Evolutionary conservation across 2,329 filamentous ascomycete species (phyloP).

Genomic region (Delphinella strobiligena): DNA sequence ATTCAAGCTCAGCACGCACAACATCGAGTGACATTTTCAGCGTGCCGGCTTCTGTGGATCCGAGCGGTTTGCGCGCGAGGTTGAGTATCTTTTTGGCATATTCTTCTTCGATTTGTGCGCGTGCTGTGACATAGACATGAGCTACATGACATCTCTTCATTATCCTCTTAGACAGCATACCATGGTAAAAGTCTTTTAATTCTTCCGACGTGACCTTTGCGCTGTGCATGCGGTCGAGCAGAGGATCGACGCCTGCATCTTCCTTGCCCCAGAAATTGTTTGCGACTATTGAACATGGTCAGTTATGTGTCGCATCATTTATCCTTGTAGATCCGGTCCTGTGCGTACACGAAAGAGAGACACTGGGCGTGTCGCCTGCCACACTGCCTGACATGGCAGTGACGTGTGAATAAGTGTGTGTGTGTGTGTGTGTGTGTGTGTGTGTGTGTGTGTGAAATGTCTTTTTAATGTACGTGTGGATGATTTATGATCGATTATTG

Average conservation of each 20-base stretch:
- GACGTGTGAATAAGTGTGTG: background rate
- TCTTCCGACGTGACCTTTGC: constrained; percentile 94
- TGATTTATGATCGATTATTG: background rate
- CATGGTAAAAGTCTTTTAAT: constrained; percentile 76
- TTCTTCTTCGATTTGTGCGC: constrained; percentile 90
- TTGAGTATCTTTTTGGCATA: constrained; percentile 82
- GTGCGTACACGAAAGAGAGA: constrained; percentile 24
- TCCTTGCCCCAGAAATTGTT: constrained; percentile 99
- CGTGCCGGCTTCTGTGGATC: constrained; percentile 75
- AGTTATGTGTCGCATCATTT: constrained; percentile 14
- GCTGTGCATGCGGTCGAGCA: constrained; percentile 87
- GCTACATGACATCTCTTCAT: background rate
- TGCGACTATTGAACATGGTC: constrained; percentile 52
- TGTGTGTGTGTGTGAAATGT: background rate
- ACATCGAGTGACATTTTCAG: constrained; percentile 77
- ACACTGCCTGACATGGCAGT: constrained; percentile 14
- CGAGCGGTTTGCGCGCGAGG: constrained; percentile 76
- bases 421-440: background rate
- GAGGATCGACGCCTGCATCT: constrained; percentile 83
- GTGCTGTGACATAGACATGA: constrained; percentile 41
- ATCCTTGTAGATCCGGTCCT: no score
- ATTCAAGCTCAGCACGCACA: constrained; percentile 77
- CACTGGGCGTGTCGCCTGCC: constrained; percentile 23
- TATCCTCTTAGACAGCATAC: constrained; percentile 33
- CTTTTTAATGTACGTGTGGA: background rate